Evolutionary conservation across 176 grass and related monocot genomes (phyloP).

Genomic region (Coix lacrymajobi): DNA sequence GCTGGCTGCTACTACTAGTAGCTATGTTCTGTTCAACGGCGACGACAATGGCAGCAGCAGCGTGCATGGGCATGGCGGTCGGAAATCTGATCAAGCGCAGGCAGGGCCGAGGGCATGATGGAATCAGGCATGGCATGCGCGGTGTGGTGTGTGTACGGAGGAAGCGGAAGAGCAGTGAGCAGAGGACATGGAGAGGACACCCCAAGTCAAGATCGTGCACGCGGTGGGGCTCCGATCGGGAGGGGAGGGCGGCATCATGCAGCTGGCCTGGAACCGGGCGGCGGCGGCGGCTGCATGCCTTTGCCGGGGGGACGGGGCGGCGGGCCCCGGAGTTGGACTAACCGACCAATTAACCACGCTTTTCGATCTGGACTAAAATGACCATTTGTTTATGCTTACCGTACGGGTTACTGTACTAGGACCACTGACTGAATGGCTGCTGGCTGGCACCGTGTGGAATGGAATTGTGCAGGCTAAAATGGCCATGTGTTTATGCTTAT

Average conservation of each 20-base stretch:
- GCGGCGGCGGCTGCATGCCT: background rate
- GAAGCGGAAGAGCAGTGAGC: background rate
- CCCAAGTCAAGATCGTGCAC: slow-evolving; percentile 32
- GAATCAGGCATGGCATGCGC: background rate
- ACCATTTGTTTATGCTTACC: background rate
- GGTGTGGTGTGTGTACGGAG: slow-evolving; percentile 13
- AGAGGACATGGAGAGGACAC: background rate
- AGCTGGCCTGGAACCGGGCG: background rate
- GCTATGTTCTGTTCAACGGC: background rate
- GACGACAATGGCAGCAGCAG: background rate
- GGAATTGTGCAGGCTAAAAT: background rate
- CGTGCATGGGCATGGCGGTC: background rate
- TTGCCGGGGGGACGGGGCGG: background rate
- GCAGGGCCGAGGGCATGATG: background rate
- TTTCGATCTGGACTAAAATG: slow-evolving; percentile 1
- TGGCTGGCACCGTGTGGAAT: background rate
- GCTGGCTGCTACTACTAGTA: background rate
- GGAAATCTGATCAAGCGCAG: background rate
- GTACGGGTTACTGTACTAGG: background rate
- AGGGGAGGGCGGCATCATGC: background rate
- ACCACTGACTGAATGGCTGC: background rate
- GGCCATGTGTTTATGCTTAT: background rate
- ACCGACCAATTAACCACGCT: background rate
- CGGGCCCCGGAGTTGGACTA: background rate
- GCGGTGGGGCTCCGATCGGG: slow-evolving; percentile 6